Conservation (phyloP, 495 filamentous ascomycete species). For the Recurvomyces mirabilis region DNA sequence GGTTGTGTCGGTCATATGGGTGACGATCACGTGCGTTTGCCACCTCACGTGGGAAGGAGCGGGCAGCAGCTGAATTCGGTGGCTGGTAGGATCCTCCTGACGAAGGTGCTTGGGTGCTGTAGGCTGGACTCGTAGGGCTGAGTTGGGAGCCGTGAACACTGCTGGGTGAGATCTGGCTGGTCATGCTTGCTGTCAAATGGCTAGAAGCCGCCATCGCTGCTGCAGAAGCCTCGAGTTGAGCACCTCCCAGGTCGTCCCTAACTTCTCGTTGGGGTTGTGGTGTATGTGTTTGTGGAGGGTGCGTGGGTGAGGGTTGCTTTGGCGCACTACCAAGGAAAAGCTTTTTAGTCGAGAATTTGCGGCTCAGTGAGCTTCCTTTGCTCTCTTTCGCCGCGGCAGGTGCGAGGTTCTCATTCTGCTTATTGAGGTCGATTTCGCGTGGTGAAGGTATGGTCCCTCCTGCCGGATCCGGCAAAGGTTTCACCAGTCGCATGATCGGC, state of each 20-base stretch:
- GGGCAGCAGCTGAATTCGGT: constrained; percentile 22
- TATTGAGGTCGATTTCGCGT: constrained; percentile 24
- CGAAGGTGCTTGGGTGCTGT: constrained; percentile 34
- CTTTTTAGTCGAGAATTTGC: constrained; percentile 86
- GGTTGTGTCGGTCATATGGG: no score
- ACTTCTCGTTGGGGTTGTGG: constrained; percentile 20
- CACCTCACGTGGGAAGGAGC: constrained; percentile 41
- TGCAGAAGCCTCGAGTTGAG: constrained; percentile 49
- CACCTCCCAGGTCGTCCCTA: constrained; percentile 35
- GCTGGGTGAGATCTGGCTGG: constrained; percentile 53
- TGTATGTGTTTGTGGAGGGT: constrained; percentile 28
- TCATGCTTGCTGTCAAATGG: constrained; percentile 52
- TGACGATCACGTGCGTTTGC: no score
- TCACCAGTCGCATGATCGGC: constrained; percentile 76
- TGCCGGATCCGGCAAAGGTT: constrained; percentile 61
- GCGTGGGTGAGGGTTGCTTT: constrained; percentile 71
- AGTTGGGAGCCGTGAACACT: constrained; percentile 44
- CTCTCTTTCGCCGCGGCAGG: constrained; percentile 28
- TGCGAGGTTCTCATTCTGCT: constrained; percentile 21
- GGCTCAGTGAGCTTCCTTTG: constrained; percentile 46
- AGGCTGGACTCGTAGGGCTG: constrained; percentile 63
- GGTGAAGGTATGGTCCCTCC: constrained; percentile 30
- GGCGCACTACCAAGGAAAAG: constrained; percentile 71
- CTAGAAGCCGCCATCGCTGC: constrained; percentile 62
- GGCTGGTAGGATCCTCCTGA: constrained; percentile 19